These are phyloP conservation scores for Suillus americanus DNA, from an alignment of 768 basidiomycete species.

Conservation along the genomic window DNA sequence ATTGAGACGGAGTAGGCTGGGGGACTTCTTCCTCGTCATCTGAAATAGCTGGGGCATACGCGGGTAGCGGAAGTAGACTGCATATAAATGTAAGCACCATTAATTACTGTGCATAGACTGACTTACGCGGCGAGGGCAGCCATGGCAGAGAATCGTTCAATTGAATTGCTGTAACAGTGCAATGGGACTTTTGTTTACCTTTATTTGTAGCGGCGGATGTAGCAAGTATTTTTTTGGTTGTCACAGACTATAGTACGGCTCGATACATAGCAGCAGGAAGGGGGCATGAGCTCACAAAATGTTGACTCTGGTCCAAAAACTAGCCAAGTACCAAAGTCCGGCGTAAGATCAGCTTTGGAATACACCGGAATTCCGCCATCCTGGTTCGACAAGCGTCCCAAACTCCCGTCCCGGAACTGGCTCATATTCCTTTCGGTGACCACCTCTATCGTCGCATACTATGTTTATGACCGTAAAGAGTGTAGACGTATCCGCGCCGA, in stretches of 20 bases:
- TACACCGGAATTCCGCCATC: conserved; percentile 71
- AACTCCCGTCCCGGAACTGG: conserved; percentile 91
- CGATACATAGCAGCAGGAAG: not conserved
- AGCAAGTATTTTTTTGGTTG: conserved; percentile 20
- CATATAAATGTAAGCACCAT: conserved; percentile 9
- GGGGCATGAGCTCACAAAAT: conserved; percentile 11
- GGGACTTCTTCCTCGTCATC: conserved; percentile 62
- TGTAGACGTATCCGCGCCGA: conserved; percentile 75
- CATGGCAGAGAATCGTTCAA: conserved; percentile 37
- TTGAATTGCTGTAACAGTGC: too few species aligned
- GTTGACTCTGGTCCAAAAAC: conserved; percentile 1
- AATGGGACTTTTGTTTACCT: conserved; percentile 11
- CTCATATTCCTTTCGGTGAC: conserved; percentile 86
- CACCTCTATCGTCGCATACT: conserved; percentile 66
- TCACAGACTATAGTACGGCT: conserved; percentile 16
- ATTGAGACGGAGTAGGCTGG: conserved; percentile 31
- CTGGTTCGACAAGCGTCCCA: conserved; percentile 83
- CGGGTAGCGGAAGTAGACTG: conserved; percentile 69
- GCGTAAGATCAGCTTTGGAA: conserved; percentile 58
- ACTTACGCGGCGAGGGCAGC: conserved; percentile 79
- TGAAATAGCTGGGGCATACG: conserved; percentile 48
- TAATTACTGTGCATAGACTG: not conserved
- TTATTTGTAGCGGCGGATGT: conserved; percentile 27
- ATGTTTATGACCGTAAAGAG: conserved; percentile 83
- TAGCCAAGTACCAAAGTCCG: conserved; percentile 39